These are phyloP conservation scores for Periconia macrospinosa DNA, from an alignment of 2,329 filamentous ascomycete species.

Conservation along the genomic window DNA sequence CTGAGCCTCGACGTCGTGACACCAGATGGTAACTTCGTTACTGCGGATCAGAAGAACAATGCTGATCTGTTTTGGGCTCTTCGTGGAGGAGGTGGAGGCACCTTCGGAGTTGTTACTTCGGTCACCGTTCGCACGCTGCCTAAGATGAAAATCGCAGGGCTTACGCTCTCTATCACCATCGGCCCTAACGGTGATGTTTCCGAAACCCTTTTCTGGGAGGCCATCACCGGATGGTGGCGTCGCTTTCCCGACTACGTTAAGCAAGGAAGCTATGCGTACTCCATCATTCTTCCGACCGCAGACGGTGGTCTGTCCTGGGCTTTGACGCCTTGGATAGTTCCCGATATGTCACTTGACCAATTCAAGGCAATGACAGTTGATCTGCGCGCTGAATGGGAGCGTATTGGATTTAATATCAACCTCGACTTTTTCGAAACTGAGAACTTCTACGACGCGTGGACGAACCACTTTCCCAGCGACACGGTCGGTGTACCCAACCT, in stretches of 20 bases:
- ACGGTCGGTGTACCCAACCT: background rate
- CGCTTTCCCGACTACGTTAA: background rate
- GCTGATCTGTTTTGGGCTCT: background rate
- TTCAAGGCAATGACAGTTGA: background rate
- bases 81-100: background rate
- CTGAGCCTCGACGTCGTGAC: background rate
- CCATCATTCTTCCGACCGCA: background rate
- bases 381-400: background rate
- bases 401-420: background rate
- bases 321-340: background rate
- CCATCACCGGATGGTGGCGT: background rate
- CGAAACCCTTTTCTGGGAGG: background rate
- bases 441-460: background rate
- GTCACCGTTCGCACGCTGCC: background rate
- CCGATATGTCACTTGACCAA: background rate
- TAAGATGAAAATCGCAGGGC: background rate
- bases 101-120: background rate
- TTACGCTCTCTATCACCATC: background rate
- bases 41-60: background rate
- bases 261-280: background rate
- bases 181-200: background rate
- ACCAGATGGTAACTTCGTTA: background rate
- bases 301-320: background rate
- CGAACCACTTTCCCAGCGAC: background rate
- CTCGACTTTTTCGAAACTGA: background rate